phyloP scores from a whole-genome alignment of 805 yeast species.

The Lachancea meyersii region DNA sequence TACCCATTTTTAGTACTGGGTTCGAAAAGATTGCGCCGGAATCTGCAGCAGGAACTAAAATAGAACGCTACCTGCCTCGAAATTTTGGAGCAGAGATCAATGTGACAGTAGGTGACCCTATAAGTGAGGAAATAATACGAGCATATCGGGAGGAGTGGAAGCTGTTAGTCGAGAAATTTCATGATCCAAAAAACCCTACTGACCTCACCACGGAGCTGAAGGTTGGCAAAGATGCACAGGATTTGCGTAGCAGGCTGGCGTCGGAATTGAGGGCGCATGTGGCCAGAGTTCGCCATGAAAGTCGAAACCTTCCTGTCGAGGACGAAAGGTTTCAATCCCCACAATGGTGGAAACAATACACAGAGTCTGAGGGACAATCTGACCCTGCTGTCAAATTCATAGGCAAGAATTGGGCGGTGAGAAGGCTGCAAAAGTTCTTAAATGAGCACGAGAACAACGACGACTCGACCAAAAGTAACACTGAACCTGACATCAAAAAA shows the following conservation, averaged over 20 bases:
- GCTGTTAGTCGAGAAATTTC: conserved; percentile 47
- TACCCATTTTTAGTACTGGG: conserved; percentile 82
- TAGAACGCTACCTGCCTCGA: conserved; percentile 54
- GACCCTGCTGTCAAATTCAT: conserved; percentile 66
- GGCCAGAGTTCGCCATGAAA: conserved; percentile 37
- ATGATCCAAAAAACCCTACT: conserved; percentile 43
- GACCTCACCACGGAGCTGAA: conserved; percentile 60
- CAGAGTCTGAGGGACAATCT: conserved; percentile 55
- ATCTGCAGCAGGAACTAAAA: conserved; percentile 44
- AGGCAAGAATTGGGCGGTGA: conserved; percentile 80
- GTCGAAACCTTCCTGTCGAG: conserved; percentile 47
- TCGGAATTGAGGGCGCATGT: conserved; percentile 60
- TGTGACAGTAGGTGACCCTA: conserved; percentile 64
- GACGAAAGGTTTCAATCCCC: conserved; percentile 65
- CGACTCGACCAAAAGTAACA: not conserved
- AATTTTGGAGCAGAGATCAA: conserved; percentile 62
- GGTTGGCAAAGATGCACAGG: conserved; percentile 56
- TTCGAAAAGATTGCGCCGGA: conserved; percentile 87
- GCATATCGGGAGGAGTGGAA: conserved; percentile 67
- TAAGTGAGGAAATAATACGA: conserved; percentile 55
- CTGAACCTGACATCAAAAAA: not conserved
- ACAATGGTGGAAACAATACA: conserved; percentile 67
- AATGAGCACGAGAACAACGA: conserved; percentile 21
- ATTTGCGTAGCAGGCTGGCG: conserved; percentile 66
- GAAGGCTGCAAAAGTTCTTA: conserved; percentile 50